Conservation (phyloP, 2,329 filamentous ascomycete genomes). For the Mariannaea elegans region DNA sequence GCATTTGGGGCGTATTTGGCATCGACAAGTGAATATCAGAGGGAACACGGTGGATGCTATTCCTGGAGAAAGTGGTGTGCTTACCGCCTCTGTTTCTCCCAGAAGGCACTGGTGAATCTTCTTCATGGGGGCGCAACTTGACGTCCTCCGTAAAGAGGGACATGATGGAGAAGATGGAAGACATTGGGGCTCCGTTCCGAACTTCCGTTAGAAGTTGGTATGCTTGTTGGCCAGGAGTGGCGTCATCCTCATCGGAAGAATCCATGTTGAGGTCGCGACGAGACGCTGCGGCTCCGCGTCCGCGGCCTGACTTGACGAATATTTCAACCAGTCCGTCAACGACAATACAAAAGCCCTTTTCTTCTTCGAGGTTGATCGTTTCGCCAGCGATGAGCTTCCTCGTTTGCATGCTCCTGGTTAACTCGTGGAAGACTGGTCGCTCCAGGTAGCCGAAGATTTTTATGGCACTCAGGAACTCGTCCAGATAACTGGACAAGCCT, state of each 20-base stretch:
- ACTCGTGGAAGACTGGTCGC: slow-evolving; percentile 94
- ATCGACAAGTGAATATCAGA: slow-evolving; percentile 44
- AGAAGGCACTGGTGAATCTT: slow-evolving; percentile 46
- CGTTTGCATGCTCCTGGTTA: slow-evolving; percentile 98
- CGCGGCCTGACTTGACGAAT: slow-evolving; percentile 88
- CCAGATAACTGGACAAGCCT: slow-evolving; percentile 92
- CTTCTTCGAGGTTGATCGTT: slow-evolving; percentile 93
- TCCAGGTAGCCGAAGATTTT: slow-evolving; percentile 99
- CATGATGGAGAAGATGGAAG: slow-evolving; percentile 95
- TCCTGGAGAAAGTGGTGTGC: slow-evolving; percentile 41
- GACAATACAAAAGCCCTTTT: slow-evolving; percentile 97
- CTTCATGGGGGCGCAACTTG: slow-evolving; percentile 77
- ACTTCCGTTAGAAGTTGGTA: slow-evolving; percentile 98
- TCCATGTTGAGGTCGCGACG: slow-evolving; percentile 41
- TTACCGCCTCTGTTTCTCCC: slow-evolving; percentile 40
- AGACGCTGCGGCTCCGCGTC: slow-evolving; percentile 46
- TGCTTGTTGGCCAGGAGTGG: slow-evolving; percentile 74
- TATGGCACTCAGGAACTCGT: slow-evolving; percentile 97
- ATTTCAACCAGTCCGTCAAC: slow-evolving; percentile 97
- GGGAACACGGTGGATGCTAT: slow-evolving; percentile 20
- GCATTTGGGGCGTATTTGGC: slow-evolving; percentile 52
- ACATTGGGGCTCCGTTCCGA: slow-evolving; percentile 98
- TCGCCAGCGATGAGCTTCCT: slow-evolving; percentile 95
- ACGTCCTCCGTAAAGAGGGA: slow-evolving; percentile 97
- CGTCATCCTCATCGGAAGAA: slow-evolving; percentile 73